Evolutionary conservation across 225 moss, liverwort and hornwort genomes (phyloP), one percentile per base, ranked within the genome.

Genomic region (Asterella californica): DNA sequence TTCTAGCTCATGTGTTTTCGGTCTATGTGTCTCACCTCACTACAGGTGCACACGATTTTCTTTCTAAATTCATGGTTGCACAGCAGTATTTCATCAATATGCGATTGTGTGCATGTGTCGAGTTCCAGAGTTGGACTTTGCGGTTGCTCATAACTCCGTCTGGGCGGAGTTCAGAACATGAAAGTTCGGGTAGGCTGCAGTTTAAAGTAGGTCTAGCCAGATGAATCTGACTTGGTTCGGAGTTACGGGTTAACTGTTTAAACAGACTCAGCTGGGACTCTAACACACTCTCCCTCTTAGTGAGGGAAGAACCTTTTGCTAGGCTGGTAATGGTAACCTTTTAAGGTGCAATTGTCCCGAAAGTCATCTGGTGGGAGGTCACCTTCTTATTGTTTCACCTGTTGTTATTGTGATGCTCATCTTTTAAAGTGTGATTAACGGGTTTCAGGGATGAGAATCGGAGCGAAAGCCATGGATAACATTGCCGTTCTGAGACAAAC

Each of bases 21-120:
- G 77, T 92, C 70, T 94, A 99, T 85, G 94, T 93, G 49, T 89
- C 97, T 36, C 93, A 95, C 81, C 92, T 99, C 29, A 99, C 97
- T 68, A 92, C 97, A 88, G 97, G 97, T 97, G 33, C 36, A 15
- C 54, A 24, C 38, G n/a, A 42, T 11, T n/a, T n/a, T 47, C 45
- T 46, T 71, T 61, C 48, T 24, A 24, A 33, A 1, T 71, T 34
- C 36, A 17, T 14, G 37, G 15, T 18, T 67, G 36, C 15, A 36
- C 15, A 67, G 17, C 17, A 36, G 37, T 2, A 36, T 67, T 36
- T 34, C 36, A 7, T 42, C 42, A 42, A 42, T 3, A 42, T 42
- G 15, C 17, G 32, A 6, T 67, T 10, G 18, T 36, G 19, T 15
- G n/a, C 29, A 15, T 33, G 14, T 33, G 32, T 36, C 17, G 66